Base-by-base conservation (phyloP, 345 rosid species). In the Syzygium aromaticum region DNA sequence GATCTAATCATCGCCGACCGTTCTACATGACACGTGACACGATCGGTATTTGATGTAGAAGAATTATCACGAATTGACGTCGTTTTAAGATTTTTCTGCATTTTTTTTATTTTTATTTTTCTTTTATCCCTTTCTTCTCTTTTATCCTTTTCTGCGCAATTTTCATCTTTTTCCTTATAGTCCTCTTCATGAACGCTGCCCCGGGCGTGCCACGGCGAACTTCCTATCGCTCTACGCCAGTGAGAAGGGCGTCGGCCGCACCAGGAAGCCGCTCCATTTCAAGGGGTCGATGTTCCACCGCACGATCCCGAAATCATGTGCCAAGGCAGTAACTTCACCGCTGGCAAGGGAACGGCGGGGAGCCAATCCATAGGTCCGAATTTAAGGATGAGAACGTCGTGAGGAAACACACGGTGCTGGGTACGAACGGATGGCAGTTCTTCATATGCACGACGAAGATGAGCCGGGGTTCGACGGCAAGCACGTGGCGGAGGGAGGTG, bases 211-310 rank as follows among this genome's bases (percentile, higher is more conserved):
- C 17, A 95, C 96, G 0, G 99, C 93, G 89, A 95, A 96, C 90
- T 94, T 96, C 94, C 92, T 97, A 6, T 96, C 98, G 3, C 99
- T 96, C 23, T 95, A 97, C 91, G 93, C 96, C 1, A 95, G 97
- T 13, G 99, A 96, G 92, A 95, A 95, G 49, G 98, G 98, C 13
- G 77, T 59, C 3, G 96, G 97, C 1, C 84, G 90, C 15, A n/a
- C n/a, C 38, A 94, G 96, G 16, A 95, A 94, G 93, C 96, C 98
- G 0, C 94, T 95, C 25, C 97, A 95, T 94, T 94, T 90, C 93
- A 95, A 94, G 64, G 96, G 97, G 4, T 96, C 98, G 0, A 2
- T 67, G 49, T 96, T 96, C 90, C 98, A 95, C 92, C 93, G 95
- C 0, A 94, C 95, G 91, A 95, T 95, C 90, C 96, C 96, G 0